phyloP scores from a whole-genome alignment of 768 basidiomycete species.

The Tricholoma hemisulphureum region DNA sequence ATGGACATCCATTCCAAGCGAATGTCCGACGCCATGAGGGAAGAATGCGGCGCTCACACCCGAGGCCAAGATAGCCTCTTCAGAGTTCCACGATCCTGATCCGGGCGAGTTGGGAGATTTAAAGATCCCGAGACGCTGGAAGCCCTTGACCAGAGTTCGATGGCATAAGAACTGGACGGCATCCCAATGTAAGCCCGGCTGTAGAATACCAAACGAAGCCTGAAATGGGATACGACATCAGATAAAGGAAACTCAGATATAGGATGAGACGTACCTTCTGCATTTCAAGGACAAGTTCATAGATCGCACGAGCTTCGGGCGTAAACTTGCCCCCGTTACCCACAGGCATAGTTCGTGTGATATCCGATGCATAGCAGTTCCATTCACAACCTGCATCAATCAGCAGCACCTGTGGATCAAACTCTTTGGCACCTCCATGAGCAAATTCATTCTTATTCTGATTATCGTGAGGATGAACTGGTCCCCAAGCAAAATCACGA shows the following conservation, averaged over 20 bases:
- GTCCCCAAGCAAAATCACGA: conserved; percentile 82
- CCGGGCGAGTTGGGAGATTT: conserved; percentile 48
- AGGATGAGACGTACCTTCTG: conserved; percentile 56
- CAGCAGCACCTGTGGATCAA: conserved; percentile 72
- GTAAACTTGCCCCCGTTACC: conserved; percentile 93
- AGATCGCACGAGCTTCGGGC: conserved; percentile 75
- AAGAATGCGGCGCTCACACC: conserved; percentile 86
- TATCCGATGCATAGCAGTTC: conserved; percentile 49
- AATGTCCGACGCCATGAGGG: conserved; percentile 92
- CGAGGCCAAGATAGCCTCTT: conserved; percentile 68
- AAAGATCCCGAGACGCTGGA: conserved; percentile 86
- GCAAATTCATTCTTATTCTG: conserved; percentile 50
- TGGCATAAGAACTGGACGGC: conserved; percentile 82
- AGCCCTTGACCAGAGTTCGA: conserved; percentile 74
- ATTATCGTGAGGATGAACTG: conserved; percentile 55
- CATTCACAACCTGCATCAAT: conserved; percentile 97
- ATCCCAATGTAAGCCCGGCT: conserved; percentile 89
- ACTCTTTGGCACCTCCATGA: conserved; percentile 36
- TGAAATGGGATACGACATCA: conserved; percentile 21
- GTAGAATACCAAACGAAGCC: conserved; percentile 67
- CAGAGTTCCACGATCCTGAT: conserved; percentile 57
- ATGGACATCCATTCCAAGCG: conserved; percentile 91
- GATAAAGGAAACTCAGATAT: not conserved
- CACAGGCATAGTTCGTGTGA: conserved; percentile 85
- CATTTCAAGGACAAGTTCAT: conserved; percentile 87